Base-by-base conservation (phyloP, 805 yeast genomes). In the Metschnikowia kofuensis region DNA sequence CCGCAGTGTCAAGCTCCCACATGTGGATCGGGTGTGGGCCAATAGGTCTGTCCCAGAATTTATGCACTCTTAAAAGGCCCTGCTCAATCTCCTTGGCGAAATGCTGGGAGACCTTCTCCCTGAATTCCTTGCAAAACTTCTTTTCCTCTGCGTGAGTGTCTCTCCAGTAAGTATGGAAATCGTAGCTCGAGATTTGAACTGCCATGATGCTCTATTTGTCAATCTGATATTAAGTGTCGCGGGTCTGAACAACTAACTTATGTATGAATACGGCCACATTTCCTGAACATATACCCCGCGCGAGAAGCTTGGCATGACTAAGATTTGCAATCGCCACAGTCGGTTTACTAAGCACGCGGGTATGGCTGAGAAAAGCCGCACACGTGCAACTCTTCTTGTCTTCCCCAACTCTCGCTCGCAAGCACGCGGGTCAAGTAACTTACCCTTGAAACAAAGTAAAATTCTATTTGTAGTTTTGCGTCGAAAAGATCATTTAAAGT, bases 21-120 rank as follows among this genome's bases (percentile, higher is more conserved):
- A 81, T 81, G 35, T 70, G 74, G 30, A 75, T 64, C 0, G 84
- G 82, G 53, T 81, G 85, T 1, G 86, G 85, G 0, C 86, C 86
- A 29, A 81, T 58, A 27, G 81, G 76, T 38, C 63, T 61, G 35
- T 74, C 75, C 72, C 77, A 76, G 30, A 76, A 64, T 49, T 70
- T 70, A 61, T 71, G 69, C 4, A 78, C 69, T 47, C 79, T 56
- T 10, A 77, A 64, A 21, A 64, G 60, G 1, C 79, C 80, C 1
- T 60, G 51, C 28, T 60, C 72, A 29, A 76, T 62, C 44, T 78
- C 81, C 13, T 59, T 42, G 6, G 73, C 69, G 53, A 80, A 76
- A 42, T 74, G 77, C 44, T 59, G 45, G 30, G 63, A 58, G 3
- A 80, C 68, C 45, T 68, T 62, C 28, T 69, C 72, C 47, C 76